Conservation (phyloP, 495 filamentous ascomycete genomes). For the Penicillium samsonianum region DNA sequence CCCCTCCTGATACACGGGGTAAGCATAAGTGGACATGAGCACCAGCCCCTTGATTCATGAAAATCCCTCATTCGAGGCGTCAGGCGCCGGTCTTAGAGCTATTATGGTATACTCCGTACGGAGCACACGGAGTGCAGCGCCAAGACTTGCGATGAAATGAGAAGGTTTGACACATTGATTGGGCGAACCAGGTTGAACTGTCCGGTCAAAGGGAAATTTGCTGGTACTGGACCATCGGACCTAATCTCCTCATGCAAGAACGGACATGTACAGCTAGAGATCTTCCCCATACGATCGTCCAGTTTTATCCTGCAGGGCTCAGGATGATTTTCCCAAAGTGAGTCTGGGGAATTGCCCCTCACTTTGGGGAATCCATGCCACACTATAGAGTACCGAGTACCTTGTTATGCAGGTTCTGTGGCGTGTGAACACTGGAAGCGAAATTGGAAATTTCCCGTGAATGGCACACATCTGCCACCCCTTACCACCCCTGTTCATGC, state of each 20-base stretch:
- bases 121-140: background rate
- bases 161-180: background rate
- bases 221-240: background rate
- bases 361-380: slow-evolving; percentile 14
- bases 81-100: slow-evolving; percentile 1
- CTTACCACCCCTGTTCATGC: slow-evolving; percentile 17
- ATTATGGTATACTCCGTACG: background rate
- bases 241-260: background rate
- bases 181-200: background rate
- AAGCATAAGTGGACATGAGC: background rate
- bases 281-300: slow-evolving; percentile 22
- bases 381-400: background rate
- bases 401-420: slow-evolving; percentile 14
- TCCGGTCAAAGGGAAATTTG: background rate
- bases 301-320: slow-evolving; percentile 19
- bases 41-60: background rate
- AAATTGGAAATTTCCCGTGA: slow-evolving; percentile 14
- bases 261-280: background rate
- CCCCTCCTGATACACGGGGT: slow-evolving; percentile 19
- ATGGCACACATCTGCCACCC: slow-evolving; percentile 16
- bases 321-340: background rate
- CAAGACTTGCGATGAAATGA: background rate
- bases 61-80: slow-evolving; percentile 10
- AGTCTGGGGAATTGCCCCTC: slow-evolving; percentile 20
- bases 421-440: slow-evolving; percentile 17